Base-by-base conservation (phyloP, 2,329 filamentous ascomycete species). In the Hypoxylon sp. region DNA sequence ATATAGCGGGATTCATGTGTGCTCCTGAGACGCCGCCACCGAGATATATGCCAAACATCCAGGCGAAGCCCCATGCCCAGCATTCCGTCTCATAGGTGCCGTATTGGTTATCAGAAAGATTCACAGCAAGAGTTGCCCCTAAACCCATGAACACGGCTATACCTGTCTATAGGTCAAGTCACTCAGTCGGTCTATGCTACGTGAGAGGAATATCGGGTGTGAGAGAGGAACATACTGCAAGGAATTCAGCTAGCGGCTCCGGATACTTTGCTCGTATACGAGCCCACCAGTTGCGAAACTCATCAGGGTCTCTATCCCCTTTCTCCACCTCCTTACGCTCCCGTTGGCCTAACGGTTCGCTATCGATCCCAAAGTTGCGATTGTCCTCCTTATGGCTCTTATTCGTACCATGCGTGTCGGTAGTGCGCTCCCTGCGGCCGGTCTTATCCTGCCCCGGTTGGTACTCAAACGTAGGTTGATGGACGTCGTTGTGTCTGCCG, bases 1-100 rank as follows among this genome's bases (percentile, higher is more conserved):
- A 80, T 19, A 81, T 78, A 1, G 77, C 75, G 10, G 79, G 80
- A 43, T 81, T 77, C 75, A 76, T 75, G 49, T 76, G 75, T 4
- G 75, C 75, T 0, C 75, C 74, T 2, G 75, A 76, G 1, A 75
- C 72, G 7, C 74, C 75, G 13, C 73, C 74, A 14, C 71, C 75
- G 14, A 77, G 50, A 30, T 76, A 77, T 25, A 77, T 76, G 7
- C 76, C 75, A 36, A 77, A 75, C 75, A 77, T 76, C 69, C 73
- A 76, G 19, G 75, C 70, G 46, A 77, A 72, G 7, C 76, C 76
- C 75, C 75, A 77, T 1, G 76, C 75, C 75, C 74, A 76, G 63
- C 74, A 76, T 3, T 70, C 59, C 5, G 73, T 76, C 53, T 75
- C 74, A 52, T 75, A 76, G 7, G 61, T 66, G 23, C 75, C 74